Conservation (phyloP, 495 filamentous ascomycete species). For the Monascus purpureus region DNA sequence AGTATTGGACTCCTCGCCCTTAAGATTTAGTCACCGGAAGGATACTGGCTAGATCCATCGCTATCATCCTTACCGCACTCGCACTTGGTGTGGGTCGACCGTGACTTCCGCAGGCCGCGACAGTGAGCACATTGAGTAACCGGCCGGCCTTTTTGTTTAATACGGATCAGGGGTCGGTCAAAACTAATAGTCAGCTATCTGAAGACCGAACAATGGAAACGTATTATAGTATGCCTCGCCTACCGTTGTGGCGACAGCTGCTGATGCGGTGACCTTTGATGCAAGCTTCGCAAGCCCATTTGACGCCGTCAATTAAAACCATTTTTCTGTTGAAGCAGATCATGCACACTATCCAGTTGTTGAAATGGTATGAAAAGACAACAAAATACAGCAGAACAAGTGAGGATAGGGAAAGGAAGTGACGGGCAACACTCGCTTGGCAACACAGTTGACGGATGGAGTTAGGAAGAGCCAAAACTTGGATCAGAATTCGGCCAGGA, state of each 20-base stretch:
- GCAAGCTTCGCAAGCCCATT: constrained; percentile 87
- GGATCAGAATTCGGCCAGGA: no score
- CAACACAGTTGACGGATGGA: no score
- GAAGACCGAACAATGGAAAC: constrained; percentile 4
- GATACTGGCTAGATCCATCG: constrained; percentile 48
- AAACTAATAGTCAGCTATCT: constrained; percentile 11
- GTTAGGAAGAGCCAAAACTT: no score
- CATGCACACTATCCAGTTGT: no score
- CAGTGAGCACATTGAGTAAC: constrained; percentile 98
- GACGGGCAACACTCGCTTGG: no score
- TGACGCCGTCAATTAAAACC: constrained; percentile 83
- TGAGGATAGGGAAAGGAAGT: no score
- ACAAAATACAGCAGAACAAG: no score
- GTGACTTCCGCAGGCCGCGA: constrained; percentile 91
- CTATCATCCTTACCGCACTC: constrained; percentile 88
- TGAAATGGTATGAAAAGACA: no score
- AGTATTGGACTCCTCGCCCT: constrained; percentile 50
- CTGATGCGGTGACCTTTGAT: constrained; percentile 87
- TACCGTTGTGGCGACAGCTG: constrained; percentile 84
- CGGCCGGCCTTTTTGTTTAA: constrained; percentile 96
- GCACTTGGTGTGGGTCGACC: constrained; percentile 89
- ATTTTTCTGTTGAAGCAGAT: no score
- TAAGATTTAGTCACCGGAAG: constrained; percentile 39
- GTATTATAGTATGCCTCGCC: constrained; percentile 25
- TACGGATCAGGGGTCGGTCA: constrained; percentile 84